These are phyloP conservation scores for Dioscorea zingiberensis DNA, from an alignment of 106 monocot genomes.

Conservation along the genomic window DNA sequence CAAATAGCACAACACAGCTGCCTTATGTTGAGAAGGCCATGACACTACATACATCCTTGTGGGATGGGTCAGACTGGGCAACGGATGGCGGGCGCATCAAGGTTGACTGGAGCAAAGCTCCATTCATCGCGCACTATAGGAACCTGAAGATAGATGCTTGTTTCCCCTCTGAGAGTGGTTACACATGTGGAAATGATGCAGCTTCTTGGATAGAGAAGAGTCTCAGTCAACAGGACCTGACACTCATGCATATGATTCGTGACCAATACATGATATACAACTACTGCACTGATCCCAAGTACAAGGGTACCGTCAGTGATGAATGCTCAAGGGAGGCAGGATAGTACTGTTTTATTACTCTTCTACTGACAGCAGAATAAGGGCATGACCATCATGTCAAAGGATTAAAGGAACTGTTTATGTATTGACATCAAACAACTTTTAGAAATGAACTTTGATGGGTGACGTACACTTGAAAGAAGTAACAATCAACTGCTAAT, in stretches of 20 bases:
- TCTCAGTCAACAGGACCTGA: constrained; percentile 16
- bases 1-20: constrained; percentile 8
- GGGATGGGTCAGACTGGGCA: constrained; percentile 77
- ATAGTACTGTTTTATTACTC: no score
- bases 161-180: constrained; percentile 35
- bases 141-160: constrained; percentile 38
- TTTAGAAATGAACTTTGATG: no score
- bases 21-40: no score
- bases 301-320: no score
- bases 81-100: constrained; percentile 60
- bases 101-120: constrained; percentile 45
- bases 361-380: no score
- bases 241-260: constrained; percentile 13
- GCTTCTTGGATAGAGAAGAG: constrained; percentile 26
- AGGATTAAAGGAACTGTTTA: no score
- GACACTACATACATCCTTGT: constrained; percentile 25
- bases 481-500: no score
- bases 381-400: no score
- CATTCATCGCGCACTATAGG: constrained; percentile 45
- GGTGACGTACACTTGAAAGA: no score
- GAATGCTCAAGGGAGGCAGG: no score
- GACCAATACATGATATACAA: constrained; percentile 39
- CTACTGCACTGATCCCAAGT: constrained; percentile 39
- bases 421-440: no score
- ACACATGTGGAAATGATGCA: constrained; percentile 8